Percentiles rank a stretch among this genome's conserved stretches.
These are phyloP conservation scores for Myxozyma kluyveri DNA, from an alignment of 805 yeast genomes.

Conservation along the genomic window DNA sequence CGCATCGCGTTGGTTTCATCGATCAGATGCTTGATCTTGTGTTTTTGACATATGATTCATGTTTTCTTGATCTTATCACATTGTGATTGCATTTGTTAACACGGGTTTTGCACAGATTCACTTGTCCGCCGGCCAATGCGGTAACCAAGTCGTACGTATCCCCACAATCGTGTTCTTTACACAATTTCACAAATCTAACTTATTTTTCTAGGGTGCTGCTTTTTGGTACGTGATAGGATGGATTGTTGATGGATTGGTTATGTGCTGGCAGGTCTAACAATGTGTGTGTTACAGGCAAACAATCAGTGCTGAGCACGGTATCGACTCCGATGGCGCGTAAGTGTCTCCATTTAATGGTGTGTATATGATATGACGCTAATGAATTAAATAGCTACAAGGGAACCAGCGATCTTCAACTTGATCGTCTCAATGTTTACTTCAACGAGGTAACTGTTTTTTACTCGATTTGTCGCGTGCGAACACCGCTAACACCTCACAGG, in stretches of 20 bases:
- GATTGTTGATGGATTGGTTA: not conserved
- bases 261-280: slow-evolving; percentile 3
- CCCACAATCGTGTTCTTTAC: not conserved
- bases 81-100: not conserved
- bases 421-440: slow-evolving; percentile 77
- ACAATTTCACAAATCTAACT: not conserved
- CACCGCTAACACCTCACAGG: slow-evolving; percentile 38
- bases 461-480: not conserved
- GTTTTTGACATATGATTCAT: not conserved
- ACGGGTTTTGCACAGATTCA: slow-evolving; percentile 56
- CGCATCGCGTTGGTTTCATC: not conserved
- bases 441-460: slow-evolving; percentile 47
- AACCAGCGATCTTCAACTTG: slow-evolving; percentile 35
- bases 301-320: slow-evolving; percentile 34
- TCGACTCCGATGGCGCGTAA: slow-evolving; percentile 32
- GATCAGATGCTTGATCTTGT: not conserved
- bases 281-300: slow-evolving; percentile 26
- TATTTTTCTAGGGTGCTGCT: slow-evolving; percentile 29
- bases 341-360: slow-evolving; percentile 1
- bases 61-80: not conserved
- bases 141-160: slow-evolving; percentile 76
- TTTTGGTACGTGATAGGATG: slow-evolving; percentile 21
- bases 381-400: slow-evolving; percentile 32
- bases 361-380: not conserved
- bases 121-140: slow-evolving; percentile 93